Base-by-base conservation (phyloP, 1,139 yeast genomes). In the Yamadazyma epiphylla region DNA sequence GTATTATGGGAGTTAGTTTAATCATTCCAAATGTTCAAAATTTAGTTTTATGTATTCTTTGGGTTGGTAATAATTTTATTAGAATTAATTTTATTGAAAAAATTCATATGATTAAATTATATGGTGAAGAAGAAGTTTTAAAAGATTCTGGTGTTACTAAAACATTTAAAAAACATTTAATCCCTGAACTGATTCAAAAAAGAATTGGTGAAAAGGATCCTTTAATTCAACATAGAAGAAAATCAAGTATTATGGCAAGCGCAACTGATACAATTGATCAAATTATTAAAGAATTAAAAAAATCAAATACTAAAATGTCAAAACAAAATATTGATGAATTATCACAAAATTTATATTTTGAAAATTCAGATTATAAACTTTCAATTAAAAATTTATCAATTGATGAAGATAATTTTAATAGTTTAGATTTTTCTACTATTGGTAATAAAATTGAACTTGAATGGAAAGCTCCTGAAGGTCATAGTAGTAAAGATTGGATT, bases 1-100 rank as follows among this genome's bases (percentile, higher is more conserved):
- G 94, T 13, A 75, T 83, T 24, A 83, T 89, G 89, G 95, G 94
- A 13, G 61, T 80, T 12, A 77, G 80, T 2, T 55, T 85, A 30
- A 73, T 84, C 35, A 64, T 79, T 30, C 81, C 84, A 31, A 70
- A 81, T 4, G 56, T 63, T 28, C 74, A 77, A 42, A 78, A 81
- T 33, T 48, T 69, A 32, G 49, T 69, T 12, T 57, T 83, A 33
- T 82, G 89, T 15, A 56, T 70, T 34, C 48, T 82, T 23, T 85
- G 94, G 89, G 80, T 87, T 4, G 53, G 68, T 11, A 78, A 80
- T 41, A 81, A 80, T 45, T 74, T 85, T 41, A 55, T 78, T 16
- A 68, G 87, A 45, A 79, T 84, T 38, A 77, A 79, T 44, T 80
- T 80, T 49, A 80, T 85, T 37, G 95, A 85, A 50, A 80, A 79